Conservation (phyloP, 768 basidiomycete genomes). For the Mycena leptocephala region DNA sequence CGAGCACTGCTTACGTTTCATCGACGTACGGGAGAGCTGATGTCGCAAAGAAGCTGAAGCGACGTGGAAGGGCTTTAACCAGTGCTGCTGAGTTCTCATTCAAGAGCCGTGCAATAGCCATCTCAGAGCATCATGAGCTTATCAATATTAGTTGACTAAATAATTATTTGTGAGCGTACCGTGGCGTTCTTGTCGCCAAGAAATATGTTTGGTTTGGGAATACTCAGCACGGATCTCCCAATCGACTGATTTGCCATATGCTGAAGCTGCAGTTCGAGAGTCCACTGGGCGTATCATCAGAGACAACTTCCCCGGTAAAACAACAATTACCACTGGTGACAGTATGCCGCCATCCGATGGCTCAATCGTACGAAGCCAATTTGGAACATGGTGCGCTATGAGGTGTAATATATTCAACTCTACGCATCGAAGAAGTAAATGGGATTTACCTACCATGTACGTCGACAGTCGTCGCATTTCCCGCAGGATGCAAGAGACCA, state of each 20-base stretch:
- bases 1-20: not conserved
- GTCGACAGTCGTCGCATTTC: constrained; percentile 18
- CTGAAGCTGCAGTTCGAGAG: constrained; percentile 22
- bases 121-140: not conserved
- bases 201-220: constrained; percentile 22
- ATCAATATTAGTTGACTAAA: not conserved
- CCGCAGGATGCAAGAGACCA: not conserved
- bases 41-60: constrained; percentile 29
- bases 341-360: constrained; percentile 8
- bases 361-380: constrained; percentile 11
- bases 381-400: constrained; percentile 27
- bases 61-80: constrained; percentile 9
- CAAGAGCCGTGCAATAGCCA: constrained; percentile 24
- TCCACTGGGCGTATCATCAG: constrained; percentile 16
- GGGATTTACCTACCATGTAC: constrained; percentile 12
- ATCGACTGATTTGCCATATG: constrained; percentile 26
- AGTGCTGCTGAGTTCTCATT: constrained; percentile 28
- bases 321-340: not conserved
- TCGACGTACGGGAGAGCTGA: constrained; percentile 21
- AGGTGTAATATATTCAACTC: not conserved
- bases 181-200: constrained; percentile 21
- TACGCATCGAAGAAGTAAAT: not conserved
- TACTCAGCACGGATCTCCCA: constrained; percentile 18
- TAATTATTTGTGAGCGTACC: not conserved
- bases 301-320: not conserved